Conservation (phyloP, 2,329 filamentous ascomycete species). For the Byssothecium circinans region DNA sequence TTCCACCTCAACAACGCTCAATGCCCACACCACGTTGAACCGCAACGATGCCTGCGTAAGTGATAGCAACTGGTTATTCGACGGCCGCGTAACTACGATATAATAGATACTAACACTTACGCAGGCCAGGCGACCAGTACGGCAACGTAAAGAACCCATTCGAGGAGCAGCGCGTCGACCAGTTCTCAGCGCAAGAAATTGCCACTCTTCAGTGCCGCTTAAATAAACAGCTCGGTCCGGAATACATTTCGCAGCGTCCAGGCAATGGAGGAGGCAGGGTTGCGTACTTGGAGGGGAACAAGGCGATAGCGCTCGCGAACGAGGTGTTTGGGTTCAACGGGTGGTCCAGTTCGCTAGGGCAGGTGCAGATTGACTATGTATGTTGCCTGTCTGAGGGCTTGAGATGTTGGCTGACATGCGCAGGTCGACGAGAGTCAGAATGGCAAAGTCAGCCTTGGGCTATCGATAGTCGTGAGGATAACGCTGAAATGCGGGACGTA, state of each 20-base stretch:
- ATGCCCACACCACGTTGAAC: slow-evolving; percentile 28
- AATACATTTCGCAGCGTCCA: slow-evolving; percentile 86
- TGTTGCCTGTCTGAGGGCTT: slow-evolving; percentile 20
- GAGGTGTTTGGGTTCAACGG: slow-evolving; percentile 97
- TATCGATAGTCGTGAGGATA: slow-evolving; percentile 88
- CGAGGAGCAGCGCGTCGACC: slow-evolving; percentile 72
- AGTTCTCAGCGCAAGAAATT: slow-evolving; percentile 88
- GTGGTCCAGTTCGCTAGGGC: slow-evolving; percentile 95
- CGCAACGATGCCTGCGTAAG: slow-evolving; percentile 41
- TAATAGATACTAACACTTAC: slow-evolving; percentile 16
- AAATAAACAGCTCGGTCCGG: slow-evolving; percentile 90
- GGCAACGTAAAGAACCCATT: slow-evolving; percentile 70
- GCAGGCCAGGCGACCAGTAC: slow-evolving; percentile 45
- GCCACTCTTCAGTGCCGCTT: slow-evolving; percentile 83
- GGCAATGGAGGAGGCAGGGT: slow-evolving; percentile 84
- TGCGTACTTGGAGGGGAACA: slow-evolving; percentile 93
- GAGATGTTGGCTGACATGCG: slow-evolving; percentile 13
- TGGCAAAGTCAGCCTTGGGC: slow-evolving; percentile 76
- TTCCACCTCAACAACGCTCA: slow-evolving; percentile 18
- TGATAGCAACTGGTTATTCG: slow-evolving; percentile 3
- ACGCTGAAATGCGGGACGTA: slow-evolving; percentile 92
- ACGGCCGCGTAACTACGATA: neutral
- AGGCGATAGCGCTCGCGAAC: slow-evolving; percentile 92
- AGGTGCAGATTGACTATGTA: slow-evolving; percentile 91
- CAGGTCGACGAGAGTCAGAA: slow-evolving; percentile 80